These are phyloP conservation scores for Cladophialophora exuberans DNA, from an alignment of 2,329 filamentous ascomycete species.

Conservation along the genomic window DNA sequence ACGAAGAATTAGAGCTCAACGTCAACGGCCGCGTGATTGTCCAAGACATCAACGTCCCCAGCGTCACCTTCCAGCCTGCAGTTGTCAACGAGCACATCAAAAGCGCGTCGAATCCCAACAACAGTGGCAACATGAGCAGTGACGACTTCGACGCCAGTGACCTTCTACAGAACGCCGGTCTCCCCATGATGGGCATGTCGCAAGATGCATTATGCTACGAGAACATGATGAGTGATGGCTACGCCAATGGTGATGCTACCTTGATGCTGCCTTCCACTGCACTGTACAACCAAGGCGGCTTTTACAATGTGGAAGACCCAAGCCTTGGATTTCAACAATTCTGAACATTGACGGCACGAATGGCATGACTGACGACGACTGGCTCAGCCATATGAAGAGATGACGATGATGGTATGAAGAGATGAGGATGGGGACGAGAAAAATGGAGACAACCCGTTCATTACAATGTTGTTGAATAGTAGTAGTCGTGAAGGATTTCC, in stretches of 20 bases:
- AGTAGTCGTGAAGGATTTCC: not conserved
- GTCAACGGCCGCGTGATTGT: conserved; percentile 28
- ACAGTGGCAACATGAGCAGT: not conserved
- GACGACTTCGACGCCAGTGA: not conserved
- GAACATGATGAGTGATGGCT: conserved; percentile 10
- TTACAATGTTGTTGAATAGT: too few species aligned
- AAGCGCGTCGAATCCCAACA: conserved; percentile 7
- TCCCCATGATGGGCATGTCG: conserved; percentile 3
- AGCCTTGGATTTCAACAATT: conserved; percentile 1
- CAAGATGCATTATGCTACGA: conserved; percentile 18
- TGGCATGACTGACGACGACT: conserved; percentile 6
- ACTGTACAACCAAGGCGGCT: conserved; percentile 6
- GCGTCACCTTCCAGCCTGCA: conserved; percentile 22
- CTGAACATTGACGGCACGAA: not conserved
- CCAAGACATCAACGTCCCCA: conserved; percentile 27
- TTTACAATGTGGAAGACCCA: not conserved
- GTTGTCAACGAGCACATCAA: conserved; percentile 22
- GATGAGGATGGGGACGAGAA: not conserved
- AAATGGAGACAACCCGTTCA: too few species aligned
- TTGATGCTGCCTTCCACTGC: conserved; percentile 3
- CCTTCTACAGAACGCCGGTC: not conserved
- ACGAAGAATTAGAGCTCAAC: conserved; percentile 56
- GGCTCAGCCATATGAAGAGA: not conserved
- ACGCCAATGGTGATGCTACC: not conserved
- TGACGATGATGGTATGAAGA: conserved; percentile 6